phyloP scores from a whole-genome alignment of 208 protist species.

The Trypanosoma avium region DNA sequence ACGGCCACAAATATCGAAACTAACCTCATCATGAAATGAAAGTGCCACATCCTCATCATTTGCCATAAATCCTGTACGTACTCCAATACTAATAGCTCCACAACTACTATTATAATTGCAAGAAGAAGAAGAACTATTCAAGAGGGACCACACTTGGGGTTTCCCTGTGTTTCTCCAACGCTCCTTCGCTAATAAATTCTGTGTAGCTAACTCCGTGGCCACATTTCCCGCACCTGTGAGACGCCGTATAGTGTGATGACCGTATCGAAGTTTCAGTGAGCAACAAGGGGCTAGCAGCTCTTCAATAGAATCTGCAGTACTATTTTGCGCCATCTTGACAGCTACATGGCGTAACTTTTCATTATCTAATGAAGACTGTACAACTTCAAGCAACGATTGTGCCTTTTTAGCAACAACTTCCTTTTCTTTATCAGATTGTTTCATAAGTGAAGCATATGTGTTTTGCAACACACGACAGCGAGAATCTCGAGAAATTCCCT shows the following conservation, averaged over 20 bases:
- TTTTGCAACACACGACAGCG: constrained; percentile 27
- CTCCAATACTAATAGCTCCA: background rate
- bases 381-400: background rate
- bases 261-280: constrained; percentile 5
- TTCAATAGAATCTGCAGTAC: background rate
- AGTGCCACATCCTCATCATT: constrained; percentile 24
- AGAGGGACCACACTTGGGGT: background rate
- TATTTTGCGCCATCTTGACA: background rate
- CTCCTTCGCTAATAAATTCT: constrained; percentile 1
- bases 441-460: background rate
- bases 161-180: constrained; percentile 9
- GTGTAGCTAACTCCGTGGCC: background rate
- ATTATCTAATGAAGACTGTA: background rate
- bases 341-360: background rate
- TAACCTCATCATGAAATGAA: constrained; percentile 39
- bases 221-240: background rate
- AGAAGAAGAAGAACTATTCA: background rate
- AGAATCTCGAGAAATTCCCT: constrained; percentile 25
- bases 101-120: too few species aligned
- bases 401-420: background rate
- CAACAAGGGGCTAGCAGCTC: constrained; percentile 2
- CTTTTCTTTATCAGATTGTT: background rate
- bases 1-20: constrained; percentile 39
- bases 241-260: background rate
- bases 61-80: constrained; percentile 26